Percentiles rank a stretch among this genome's conserved stretches.
Evolutionary conservation across 768 basidiomycete genomes (phyloP).

Genomic region (Thelephora ganbajun): DNA sequence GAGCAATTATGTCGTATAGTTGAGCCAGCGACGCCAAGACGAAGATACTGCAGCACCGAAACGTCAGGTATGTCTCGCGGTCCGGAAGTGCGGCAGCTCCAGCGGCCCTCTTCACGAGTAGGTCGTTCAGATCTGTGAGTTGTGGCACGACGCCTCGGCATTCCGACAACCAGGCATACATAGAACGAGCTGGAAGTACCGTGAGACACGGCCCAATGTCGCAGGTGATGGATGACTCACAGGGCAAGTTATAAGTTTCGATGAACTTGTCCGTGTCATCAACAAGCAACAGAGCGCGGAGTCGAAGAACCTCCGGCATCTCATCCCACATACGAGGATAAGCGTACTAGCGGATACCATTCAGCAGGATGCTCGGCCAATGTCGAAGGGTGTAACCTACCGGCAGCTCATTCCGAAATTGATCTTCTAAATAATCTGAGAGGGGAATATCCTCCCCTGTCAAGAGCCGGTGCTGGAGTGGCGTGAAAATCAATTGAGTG

Average conservation of each 20-base stretch:
- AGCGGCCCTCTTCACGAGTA: background rate
- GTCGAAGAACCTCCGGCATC: background rate
- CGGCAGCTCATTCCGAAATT: background rate
- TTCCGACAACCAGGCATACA: background rate
- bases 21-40: background rate
- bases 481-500: background rate
- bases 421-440: background rate
- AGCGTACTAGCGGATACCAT: background rate
- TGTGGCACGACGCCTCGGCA: background rate
- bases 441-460: background rate
- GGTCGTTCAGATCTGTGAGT: background rate
- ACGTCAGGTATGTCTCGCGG: background rate
- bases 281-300: background rate
- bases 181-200: background rate
- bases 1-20: background rate
- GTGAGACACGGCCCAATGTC: background rate
- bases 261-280: background rate
- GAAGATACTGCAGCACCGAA: background rate
- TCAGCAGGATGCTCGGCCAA: background rate
- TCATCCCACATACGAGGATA: background rate
- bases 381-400: background rate
- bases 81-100: background rate
- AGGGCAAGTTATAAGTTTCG: background rate
- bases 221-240: background rate
- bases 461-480: background rate